These are phyloP conservation scores for Haplosporangium sp. DNA, from an alignment of 371 early-diverging fungal species.

Conservation along the genomic window DNA sequence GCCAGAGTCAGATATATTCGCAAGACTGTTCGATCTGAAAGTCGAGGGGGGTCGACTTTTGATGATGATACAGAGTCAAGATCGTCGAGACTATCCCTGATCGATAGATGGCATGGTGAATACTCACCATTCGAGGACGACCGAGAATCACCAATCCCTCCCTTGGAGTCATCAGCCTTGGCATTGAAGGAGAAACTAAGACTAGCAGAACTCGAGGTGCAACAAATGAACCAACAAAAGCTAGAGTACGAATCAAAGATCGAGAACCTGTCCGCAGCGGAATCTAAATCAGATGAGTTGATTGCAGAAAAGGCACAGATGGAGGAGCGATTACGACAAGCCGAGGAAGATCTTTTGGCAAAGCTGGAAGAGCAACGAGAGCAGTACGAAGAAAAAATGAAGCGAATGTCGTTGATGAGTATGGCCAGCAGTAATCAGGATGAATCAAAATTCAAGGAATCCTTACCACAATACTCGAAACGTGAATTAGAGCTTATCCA, in stretches of 20 bases:
- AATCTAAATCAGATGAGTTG: conserved; percentile 57
- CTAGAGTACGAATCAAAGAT: conserved; percentile 71
- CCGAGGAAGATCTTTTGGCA: conserved; percentile 64
- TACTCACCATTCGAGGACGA: conserved; percentile 25
- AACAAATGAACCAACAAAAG: conserved; percentile 66
- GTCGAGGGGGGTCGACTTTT: conserved; percentile 61
- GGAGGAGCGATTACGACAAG: conserved; percentile 59
- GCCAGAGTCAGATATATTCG: conserved; percentile 65
- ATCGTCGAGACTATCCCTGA: conserved; percentile 33
- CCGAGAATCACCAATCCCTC: conserved; percentile 28
- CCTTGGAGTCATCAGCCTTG: conserved; percentile 33
- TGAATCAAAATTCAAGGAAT: conserved; percentile 29
- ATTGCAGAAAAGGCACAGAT: conserved; percentile 55
- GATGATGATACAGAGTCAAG: conserved; percentile 68
- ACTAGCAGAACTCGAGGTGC: conserved; percentile 66
- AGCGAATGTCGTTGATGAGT: conserved; percentile 57
- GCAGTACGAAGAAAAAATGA: conserved; percentile 65
- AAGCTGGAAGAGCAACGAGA: conserved; percentile 60
- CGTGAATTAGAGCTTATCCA: conserved; percentile 63
- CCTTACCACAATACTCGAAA: conserved; percentile 57
- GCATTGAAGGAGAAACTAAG: conserved; percentile 66
- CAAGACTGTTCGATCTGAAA: conserved; percentile 62
- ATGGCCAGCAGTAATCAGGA: conserved; percentile 29
- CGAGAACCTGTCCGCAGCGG: conserved; percentile 60
- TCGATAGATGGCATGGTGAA: conserved; percentile 45